Base-by-base conservation (phyloP, 495 filamentous ascomycete species). In the Podospora didyma region DNA sequence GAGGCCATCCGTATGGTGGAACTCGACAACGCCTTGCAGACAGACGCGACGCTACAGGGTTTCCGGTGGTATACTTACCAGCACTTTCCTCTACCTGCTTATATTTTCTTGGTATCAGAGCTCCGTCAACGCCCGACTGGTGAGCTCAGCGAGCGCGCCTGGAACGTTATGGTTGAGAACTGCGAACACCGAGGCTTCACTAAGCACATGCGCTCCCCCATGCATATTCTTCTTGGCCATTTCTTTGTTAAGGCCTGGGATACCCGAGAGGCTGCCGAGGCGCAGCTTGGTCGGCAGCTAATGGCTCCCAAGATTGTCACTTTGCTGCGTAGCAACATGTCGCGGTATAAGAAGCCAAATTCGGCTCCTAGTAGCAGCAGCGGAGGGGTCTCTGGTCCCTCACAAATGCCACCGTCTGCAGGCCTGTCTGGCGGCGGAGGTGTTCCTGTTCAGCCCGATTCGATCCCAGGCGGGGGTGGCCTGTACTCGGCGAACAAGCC, bases 211-310 rank as follows among this genome's bases (percentile, higher is more conserved):
- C 71, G 73, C 44, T 80, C 73, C 34, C 79, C 79, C 1, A 68
- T 82, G 67, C 78, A 81, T 59, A 72, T 78, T 26, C 75, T 75
- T 1, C 77, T 82, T 48, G 76, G 75, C 22, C 58, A 70, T 35
- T 72, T 76, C 45, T 75, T 80, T 48, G 64, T 82, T 50, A 80
- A 79, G 50, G 79, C 79, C 16, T 83, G 80, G 80, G 74, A 77
- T 20, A 77, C 79, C 7, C 74, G 69, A 28, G 72, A 73, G 51
- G 68, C 69, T 7, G 76, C 76, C 7, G 73, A 78, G 54, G 54
- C 69, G 16, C 69, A 70, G 17, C 62, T 73, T 7, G 77, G 77
- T 3, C 70, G 74, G 3, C 58, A 60, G 14, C 37, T 75, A 1
- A 62, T 60, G 12, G 66, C 70, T n/a, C 77, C 77, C 3, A 73